Evolutionary conservation across 2,329 filamentous ascomycete genomes (phyloP).

Genomic region (Trichoderma polysporum): DNA sequence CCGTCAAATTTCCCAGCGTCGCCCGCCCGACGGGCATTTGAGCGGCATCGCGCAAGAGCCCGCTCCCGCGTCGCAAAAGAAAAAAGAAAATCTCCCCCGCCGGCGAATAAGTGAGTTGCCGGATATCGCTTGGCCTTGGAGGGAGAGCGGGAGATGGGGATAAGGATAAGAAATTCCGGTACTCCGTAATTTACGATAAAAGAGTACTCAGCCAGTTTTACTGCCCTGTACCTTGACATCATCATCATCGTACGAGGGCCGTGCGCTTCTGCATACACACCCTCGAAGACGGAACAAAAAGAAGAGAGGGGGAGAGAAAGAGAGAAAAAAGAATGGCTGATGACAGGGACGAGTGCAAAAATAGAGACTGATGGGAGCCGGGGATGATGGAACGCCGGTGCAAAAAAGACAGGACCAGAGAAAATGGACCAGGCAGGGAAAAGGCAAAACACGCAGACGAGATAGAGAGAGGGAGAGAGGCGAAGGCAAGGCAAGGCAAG

Average conservation of each 20-base stretch:
- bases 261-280: not conserved
- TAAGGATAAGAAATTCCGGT: not conserved
- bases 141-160: not conserved
- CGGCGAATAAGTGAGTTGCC: slow-evolving; percentile 6
- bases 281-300: not conserved
- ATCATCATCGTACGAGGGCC: not conserved
- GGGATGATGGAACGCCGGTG: not conserved
- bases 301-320: no score
- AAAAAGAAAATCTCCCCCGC: no score
- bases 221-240: not conserved
- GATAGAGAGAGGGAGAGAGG: not conserved
- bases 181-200: not conserved
- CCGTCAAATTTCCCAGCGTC: not conserved
- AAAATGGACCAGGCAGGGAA: not conserved
- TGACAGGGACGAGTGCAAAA: not conserved
- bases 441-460: not conserved
- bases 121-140: not conserved
- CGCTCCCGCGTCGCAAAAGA: not conserved
- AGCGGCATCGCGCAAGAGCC: not conserved
- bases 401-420: not conserved
- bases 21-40: not conserved
- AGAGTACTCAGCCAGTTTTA: not conserved
- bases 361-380: not conserved
- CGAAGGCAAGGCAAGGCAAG: not conserved
- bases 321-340: not conserved